Percentiles rank a stretch among this genome's conserved stretches.
phyloP scores from a whole-genome alignment of 495 filamentous ascomycete species.

The Corynascus novoguineensis region DNA sequence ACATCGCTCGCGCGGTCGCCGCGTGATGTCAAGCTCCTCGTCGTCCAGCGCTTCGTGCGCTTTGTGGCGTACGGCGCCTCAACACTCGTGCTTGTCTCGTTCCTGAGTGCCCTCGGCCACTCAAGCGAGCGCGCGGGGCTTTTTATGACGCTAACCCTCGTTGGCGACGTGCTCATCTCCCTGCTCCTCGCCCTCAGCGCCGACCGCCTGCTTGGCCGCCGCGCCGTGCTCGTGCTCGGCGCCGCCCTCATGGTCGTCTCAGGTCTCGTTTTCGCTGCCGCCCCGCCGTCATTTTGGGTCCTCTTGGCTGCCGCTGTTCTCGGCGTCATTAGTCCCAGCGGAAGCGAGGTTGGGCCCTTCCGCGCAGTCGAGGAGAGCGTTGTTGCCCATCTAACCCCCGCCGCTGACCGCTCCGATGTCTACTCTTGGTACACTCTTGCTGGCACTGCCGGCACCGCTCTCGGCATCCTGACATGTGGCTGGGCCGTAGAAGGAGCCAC shows the following conservation, averaged over 20 bases:
- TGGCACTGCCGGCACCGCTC: constrained; percentile 62
- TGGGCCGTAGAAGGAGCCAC: constrained; percentile 55
- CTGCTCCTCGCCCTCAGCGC: constrained; percentile 70
- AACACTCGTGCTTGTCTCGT: constrained; percentile 66
- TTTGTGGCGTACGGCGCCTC: constrained; percentile 75
- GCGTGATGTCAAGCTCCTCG: constrained; percentile 65
- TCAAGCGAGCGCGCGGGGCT: constrained; percentile 71
- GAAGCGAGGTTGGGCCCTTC: constrained; percentile 77
- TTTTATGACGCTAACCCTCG: constrained; percentile 81
- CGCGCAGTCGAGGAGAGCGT: constrained; percentile 75
- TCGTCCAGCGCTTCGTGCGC: constrained; percentile 69
- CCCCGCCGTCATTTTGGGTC: constrained; percentile 17
- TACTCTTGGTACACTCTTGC: constrained; percentile 78
- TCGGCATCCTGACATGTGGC: constrained; percentile 61
- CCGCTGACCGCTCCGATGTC: constrained; percentile 60
- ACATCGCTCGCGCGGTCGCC: constrained; percentile 42
- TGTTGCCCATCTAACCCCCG: constrained; percentile 63
- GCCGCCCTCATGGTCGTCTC: constrained; percentile 62
- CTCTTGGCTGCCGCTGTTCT: constrained; percentile 69
- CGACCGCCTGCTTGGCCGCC: constrained; percentile 62
- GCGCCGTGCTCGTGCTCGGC: constrained; percentile 58
- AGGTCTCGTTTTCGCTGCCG: constrained; percentile 61
- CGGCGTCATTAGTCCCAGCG: constrained; percentile 75
- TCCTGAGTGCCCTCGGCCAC: constrained; percentile 59
- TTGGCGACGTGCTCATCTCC: constrained; percentile 74